phyloP scores from a whole-genome alignment of 345 rosid genomes.

The Xanthoceras sorbifolium region DNA sequence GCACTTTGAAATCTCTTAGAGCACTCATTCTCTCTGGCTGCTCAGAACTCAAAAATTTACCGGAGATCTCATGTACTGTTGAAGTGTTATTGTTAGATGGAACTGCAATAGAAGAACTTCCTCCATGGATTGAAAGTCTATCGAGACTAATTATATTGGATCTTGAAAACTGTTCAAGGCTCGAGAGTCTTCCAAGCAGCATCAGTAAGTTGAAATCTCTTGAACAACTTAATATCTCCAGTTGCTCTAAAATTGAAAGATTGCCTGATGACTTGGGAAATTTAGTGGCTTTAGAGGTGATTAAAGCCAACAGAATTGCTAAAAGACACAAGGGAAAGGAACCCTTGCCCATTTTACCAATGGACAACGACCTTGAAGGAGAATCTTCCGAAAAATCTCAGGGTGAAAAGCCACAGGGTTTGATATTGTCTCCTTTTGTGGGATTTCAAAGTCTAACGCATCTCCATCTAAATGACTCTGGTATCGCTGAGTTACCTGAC shows the following conservation, averaged over 20 bases:
- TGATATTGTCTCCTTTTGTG: conserved; percentile 3
- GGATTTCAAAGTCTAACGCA: neutral
- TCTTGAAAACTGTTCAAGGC: conserved; percentile 15
- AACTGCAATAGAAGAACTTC: neutral
- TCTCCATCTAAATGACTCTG: neutral
- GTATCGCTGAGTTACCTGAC: neutral
- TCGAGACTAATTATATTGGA: conserved; percentile 24
- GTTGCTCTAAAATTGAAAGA: neutral
- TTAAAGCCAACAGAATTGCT: too few relatives aligned
- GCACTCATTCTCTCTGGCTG: neutral
- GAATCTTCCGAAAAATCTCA: neutral
- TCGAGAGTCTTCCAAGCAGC: neutral
- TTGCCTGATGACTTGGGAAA: too few relatives aligned
- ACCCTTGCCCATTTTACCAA: neutral
- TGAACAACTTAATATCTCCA: conserved; percentile 10
- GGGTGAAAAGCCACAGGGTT: neutral
- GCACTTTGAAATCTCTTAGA: neutral
- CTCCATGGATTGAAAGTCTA: conserved; percentile 21
- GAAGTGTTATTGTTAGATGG: conserved; percentile 19
- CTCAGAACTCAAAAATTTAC: conserved; percentile 6
- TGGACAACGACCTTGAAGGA: too few relatives aligned
- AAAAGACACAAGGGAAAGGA: neutral
- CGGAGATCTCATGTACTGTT: conserved; percentile 29
- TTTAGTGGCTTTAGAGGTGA: too few relatives aligned
- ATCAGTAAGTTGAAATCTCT: conserved; percentile 28